phyloP scores from a whole-genome alignment of 345 rosid species.

The Brassica cretica region DNA sequence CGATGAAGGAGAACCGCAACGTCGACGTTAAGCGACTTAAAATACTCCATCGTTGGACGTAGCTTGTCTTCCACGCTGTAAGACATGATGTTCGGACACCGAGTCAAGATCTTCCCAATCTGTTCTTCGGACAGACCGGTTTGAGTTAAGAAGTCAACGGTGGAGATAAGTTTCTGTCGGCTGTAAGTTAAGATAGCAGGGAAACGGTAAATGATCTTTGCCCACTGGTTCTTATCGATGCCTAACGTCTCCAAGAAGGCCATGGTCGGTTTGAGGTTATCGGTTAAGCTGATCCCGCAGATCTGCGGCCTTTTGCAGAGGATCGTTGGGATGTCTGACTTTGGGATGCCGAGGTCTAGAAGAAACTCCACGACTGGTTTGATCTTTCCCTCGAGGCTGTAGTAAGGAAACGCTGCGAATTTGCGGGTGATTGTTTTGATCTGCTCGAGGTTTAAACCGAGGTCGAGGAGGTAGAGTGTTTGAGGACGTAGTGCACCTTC shows the following conservation, averaged over 20 bases:
- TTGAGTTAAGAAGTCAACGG: conserved; percentile 66
- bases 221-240: conserved; percentile 80
- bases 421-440: conserved; percentile 69
- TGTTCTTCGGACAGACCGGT: conserved; percentile 65
- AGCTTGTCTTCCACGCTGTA: conserved; percentile 83
- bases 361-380: conserved; percentile 88
- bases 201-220: conserved; percentile 75
- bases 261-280: conserved; percentile 83
- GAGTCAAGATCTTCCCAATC: conserved; percentile 70
- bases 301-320: conserved; percentile 81
- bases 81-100: conserved; percentile 72
- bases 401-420: conserved; percentile 81
- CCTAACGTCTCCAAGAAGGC: conserved; percentile 68
- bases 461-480: conserved; percentile 68
- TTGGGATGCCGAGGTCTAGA: conserved; percentile 72
- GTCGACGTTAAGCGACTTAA: conserved; percentile 61
- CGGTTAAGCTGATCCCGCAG: conserved; percentile 77
- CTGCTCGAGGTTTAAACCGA: conserved; percentile 79
- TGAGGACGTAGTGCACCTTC: conserved; percentile 73
- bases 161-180: conserved; percentile 62
- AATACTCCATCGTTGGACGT: conserved; percentile 74
- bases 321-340: conserved; percentile 60
- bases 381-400: conserved; percentile 82
- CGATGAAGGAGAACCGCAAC: conserved; percentile 63
- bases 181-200: conserved; percentile 83